Evolutionary conservation across 2,329 filamentous ascomycete genomes (phyloP), one percentile per base, ranked within the genome.

Genomic region (Phyllosticta capitalensis): DNA sequence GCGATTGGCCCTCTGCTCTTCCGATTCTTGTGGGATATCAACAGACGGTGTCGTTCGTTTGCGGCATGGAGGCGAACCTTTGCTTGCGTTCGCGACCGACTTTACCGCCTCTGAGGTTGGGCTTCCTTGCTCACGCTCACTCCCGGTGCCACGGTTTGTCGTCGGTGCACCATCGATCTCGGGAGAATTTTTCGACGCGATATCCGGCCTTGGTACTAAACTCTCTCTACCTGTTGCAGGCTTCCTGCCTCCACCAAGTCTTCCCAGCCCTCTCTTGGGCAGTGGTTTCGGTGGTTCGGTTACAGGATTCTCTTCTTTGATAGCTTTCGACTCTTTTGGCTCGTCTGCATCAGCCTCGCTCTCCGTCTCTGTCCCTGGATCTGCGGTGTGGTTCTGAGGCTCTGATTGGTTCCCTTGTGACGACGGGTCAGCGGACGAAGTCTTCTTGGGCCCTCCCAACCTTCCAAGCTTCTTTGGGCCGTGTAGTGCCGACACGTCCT

Each of bases 1-100:
- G 58, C 77, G 73, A 62, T 83, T 74, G 2, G 82, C 82, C 58
- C 76, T 78, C 60, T 84, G 77, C 61, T 81, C 73, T 9, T 78
- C 77, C 2, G 78, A 77, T 61, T 77, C 73, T 2, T 24, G 33
- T 5, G 52, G 19, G 17, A 9, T 28, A n/a, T 48, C 51, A 45
- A 14, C 17, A n/a, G 38, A n/a, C 38, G 38, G 38, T 14, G 14
- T n/a, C n/a, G 17, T 2, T 45, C 17, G 38, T 4, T 17, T 19
- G 6, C 17, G 38, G 17, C 38, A 2, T 45, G 38, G n/a, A 6
- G 14, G n/a, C 7, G 17, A 45, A n/a, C 38, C 38, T 45, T 26
- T 26, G 7, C 38, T 45, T n/a, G 14, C 14, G 14, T 24, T 51
- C n/a, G 49, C 17, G 19, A 20, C 21, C n/a, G 49, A 20, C 49